These are phyloP conservation scores for Medicago arabica DNA, from an alignment of 306 rosid genomes.

Conservation along the genomic window DNA sequence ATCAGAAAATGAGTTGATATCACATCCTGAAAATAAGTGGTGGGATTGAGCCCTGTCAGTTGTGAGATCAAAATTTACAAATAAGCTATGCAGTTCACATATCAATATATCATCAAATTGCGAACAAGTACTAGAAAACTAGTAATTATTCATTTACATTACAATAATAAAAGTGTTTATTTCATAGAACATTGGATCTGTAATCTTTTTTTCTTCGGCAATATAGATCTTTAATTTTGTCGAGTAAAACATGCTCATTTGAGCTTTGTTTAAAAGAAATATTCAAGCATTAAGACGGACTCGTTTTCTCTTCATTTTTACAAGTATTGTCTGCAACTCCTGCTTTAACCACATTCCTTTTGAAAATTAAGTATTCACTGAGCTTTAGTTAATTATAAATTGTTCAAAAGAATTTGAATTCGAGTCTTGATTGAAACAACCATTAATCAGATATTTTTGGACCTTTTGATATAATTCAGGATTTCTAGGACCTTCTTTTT, in stretches of 20 bases:
- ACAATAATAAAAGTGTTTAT: neutral
- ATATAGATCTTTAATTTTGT: neutral
- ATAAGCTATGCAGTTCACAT: neutral
- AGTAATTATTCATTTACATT: neutral
- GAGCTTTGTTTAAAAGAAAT: neutral
- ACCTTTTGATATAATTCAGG: too few species aligned
- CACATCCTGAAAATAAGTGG: conserved; percentile 41
- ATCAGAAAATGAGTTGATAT: conserved; percentile 54
- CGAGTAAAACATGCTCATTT: neutral
- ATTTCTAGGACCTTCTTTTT: neutral
- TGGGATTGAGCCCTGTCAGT: conserved; percentile 25
- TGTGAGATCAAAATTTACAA: conserved; percentile 28
- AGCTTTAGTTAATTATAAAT: too few species aligned
- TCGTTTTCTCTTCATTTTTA: neutral
- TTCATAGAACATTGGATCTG: neutral
- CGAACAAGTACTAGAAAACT: neutral
- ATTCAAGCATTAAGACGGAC: neutral
- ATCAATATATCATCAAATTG: conserved; percentile 21
- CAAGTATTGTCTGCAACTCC: neutral
- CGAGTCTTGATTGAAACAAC: neutral
- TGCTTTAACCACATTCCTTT: neutral
- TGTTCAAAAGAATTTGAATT: too few species aligned
- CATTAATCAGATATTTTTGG: too few species aligned
- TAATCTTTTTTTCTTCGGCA: too few species aligned
- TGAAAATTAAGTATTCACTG: neutral